Conservation (phyloP, 495 filamentous ascomycete genomes). For the Trichocladium antarcticum region DNA sequence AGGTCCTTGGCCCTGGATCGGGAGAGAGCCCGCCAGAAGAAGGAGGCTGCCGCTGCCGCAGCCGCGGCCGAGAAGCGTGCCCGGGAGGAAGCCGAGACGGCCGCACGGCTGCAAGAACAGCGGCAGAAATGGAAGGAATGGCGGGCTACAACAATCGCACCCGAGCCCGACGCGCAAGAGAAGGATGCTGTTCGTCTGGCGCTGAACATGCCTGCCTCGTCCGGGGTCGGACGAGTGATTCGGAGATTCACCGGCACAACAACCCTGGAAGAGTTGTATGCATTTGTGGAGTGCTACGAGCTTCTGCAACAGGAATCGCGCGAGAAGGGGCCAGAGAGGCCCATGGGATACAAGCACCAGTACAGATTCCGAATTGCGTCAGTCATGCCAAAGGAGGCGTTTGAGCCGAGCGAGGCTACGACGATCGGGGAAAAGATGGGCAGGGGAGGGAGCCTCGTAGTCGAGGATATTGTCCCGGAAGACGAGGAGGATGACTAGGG, state of each 20-base stretch:
- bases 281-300: conserved; percentile 89
- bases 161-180: conserved; percentile 53
- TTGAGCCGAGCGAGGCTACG: conserved; percentile 51
- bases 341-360: conserved; percentile 59
- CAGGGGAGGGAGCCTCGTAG: conserved; percentile 76
- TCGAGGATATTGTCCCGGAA: conserved; percentile 44
- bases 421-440: conserved; percentile 64
- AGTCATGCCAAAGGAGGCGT: conserved; percentile 69
- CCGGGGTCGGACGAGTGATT: conserved; percentile 51
- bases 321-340: conserved; percentile 37
- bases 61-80: conserved; percentile 46
- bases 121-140: conserved; percentile 67
- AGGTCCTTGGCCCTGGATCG: conserved; percentile 77
- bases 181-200: conserved; percentile 72
- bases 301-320: conserved; percentile 35
- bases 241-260: conserved; percentile 56
- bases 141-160: conserved; percentile 54
- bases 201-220: conserved; percentile 60
- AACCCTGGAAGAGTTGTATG: conserved; percentile 80
- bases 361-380: conserved; percentile 75
- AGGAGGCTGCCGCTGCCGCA: conserved; percentile 61
- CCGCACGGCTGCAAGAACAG: conserved; percentile 46
- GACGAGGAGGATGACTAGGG: conserved; percentile 26
- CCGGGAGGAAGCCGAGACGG: conserved; percentile 50
- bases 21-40: conserved; percentile 60